Conservation (phyloP, 2,329 filamentous ascomycete genomes). For the Fusarium sp. region DNA sequence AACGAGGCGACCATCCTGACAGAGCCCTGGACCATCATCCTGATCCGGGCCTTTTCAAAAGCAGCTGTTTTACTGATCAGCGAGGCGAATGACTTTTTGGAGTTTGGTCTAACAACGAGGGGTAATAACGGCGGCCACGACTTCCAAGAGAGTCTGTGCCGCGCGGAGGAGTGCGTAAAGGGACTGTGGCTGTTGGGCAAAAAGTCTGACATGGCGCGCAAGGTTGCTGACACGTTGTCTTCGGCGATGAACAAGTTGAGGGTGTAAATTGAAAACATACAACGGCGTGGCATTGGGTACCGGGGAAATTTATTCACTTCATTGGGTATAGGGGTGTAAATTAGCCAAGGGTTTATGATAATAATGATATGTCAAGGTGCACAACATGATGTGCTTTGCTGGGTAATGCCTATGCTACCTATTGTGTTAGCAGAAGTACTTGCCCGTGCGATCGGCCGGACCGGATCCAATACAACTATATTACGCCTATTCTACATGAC, state of each 20-base stretch:
- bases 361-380: too few relatives aligned
- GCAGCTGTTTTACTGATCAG: constrained; percentile 59
- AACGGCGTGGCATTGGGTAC: too few relatives aligned
- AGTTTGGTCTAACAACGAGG: constrained; percentile 38
- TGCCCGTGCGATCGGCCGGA: too few relatives aligned
- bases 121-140: constrained; percentile 39
- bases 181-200: constrained; percentile 69
- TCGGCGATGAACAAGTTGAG: constrained; percentile 29
- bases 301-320: too few relatives aligned
- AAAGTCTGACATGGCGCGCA: constrained; percentile 65
- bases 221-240: constrained; percentile 42
- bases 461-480: too few relatives aligned
- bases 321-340: not conserved
- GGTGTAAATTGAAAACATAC: not conserved
- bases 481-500: too few relatives aligned
- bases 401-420: too few relatives aligned
- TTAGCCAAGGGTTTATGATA: not conserved
- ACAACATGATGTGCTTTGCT: too few relatives aligned
- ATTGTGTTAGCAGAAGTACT: too few relatives aligned
- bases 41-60: constrained; percentile 68
- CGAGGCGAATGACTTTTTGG: constrained; percentile 43
- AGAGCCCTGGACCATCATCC: constrained; percentile 72
- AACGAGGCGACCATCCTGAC: constrained; percentile 69
- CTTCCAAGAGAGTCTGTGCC: constrained; percentile 51
- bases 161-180: constrained; percentile 65